These are phyloP conservation scores for Pichia membranifaciens DNA, from an alignment of 805 yeast species.

Conservation along the genomic window DNA sequence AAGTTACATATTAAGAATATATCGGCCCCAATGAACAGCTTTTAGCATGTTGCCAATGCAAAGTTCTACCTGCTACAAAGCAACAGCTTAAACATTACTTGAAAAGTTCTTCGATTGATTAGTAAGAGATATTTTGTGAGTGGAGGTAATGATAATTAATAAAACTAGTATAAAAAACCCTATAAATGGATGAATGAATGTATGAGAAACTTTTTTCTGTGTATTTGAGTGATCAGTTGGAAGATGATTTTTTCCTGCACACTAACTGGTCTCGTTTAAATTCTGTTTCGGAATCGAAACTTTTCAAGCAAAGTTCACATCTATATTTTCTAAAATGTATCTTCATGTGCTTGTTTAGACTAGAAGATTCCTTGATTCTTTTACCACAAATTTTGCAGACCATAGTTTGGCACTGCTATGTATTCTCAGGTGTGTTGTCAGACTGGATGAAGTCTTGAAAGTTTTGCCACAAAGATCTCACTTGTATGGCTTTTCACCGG, in stretches of 20 bases:
- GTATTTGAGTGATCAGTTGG: slow-evolving; percentile 76
- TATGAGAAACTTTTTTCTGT: slow-evolving; percentile 50
- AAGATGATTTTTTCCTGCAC: slow-evolving; percentile 41
- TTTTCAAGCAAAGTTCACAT: slow-evolving; percentile 48
- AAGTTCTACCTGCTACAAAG: slow-evolving; percentile 69
- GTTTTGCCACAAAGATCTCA: slow-evolving; percentile 70
- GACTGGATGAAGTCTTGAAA: slow-evolving; percentile 77
- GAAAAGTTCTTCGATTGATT: slow-evolving; percentile 51
- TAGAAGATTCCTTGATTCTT: slow-evolving; percentile 83
- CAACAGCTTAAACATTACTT: slow-evolving; percentile 61
- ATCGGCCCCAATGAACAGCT: no score
- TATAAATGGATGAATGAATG: no score
- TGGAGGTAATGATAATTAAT: no score
- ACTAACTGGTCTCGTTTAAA: slow-evolving; percentile 34
- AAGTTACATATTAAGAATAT: no score
- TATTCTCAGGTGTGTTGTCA: slow-evolving; percentile 75
- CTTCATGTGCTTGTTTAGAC: slow-evolving; percentile 81
- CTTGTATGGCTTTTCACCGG: slow-evolving; percentile 81
- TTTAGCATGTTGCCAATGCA: no score
- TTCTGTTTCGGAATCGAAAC: slow-evolving; percentile 42
- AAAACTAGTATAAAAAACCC: no score
- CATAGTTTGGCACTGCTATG: slow-evolving; percentile 88
- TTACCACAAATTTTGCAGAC: slow-evolving; percentile 76
- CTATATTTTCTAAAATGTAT: slow-evolving; percentile 55
- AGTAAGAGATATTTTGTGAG: not conserved